phyloP scores from a whole-genome alignment of 108 stramenopile species.

The Craspedostauros australis region DNA sequence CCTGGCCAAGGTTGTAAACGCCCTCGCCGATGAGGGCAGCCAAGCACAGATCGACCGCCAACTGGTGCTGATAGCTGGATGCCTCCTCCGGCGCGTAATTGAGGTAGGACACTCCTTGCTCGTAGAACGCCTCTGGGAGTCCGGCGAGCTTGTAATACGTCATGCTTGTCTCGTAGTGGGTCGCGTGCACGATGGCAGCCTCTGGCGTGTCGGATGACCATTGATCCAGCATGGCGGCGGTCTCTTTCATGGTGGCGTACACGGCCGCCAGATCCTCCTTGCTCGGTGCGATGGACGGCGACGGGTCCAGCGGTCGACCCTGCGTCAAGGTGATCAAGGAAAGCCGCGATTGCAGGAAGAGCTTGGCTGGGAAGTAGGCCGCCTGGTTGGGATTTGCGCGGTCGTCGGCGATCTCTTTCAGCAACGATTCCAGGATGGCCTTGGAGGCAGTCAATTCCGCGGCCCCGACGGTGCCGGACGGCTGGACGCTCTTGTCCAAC shows the following conservation, averaged over 20 bases:
- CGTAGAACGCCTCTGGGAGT: slow-evolving; percentile 92
- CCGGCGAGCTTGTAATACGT: slow-evolving; percentile 92
- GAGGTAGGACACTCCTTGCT: slow-evolving; percentile 82
- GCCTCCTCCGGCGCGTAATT: slow-evolving; percentile 51
- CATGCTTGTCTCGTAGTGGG: slow-evolving; percentile 86
- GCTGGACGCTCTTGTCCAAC: too few relatives aligned
- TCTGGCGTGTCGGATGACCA: slow-evolving; percentile 37
- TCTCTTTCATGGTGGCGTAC: slow-evolving; percentile 45
- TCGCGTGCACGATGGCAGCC: slow-evolving; percentile 78
- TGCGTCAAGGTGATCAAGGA: slow-evolving; percentile 45
- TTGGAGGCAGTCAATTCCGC: slow-evolving; percentile 34
- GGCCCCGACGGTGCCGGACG: slow-evolving; percentile 7
- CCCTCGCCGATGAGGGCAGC: slow-evolving; percentile 96
- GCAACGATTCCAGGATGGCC: slow-evolving; percentile 38
- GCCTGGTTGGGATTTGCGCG: slow-evolving; percentile 2
- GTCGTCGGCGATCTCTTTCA: slow-evolving; percentile 31
- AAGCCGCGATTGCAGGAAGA: slow-evolving; percentile 68
- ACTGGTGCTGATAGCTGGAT: slow-evolving; percentile 20
- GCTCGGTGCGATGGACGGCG: background rate
- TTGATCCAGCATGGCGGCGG: slow-evolving; percentile 53
- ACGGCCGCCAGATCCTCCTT: slow-evolving; percentile 39
- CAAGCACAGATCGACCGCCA: slow-evolving; percentile 89
- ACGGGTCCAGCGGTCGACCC: slow-evolving; percentile 8
- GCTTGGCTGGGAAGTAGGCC: slow-evolving; percentile 48
- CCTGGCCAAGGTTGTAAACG: slow-evolving; percentile 95